Base-by-base conservation (phyloP, 805 yeast genomes). In the Kodamaea restingae region DNA sequence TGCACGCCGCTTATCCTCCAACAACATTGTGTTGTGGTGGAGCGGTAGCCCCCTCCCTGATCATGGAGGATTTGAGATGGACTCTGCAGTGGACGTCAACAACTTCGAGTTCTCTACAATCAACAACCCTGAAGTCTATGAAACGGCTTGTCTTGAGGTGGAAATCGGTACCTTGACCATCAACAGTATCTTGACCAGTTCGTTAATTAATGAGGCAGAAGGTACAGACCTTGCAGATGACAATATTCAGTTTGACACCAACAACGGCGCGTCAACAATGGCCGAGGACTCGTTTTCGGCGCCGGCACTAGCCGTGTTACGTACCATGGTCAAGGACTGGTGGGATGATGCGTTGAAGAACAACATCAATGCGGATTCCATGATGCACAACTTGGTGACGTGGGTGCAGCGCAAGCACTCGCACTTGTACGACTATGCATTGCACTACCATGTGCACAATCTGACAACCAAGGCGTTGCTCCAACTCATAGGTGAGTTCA, bases 21-120 rank as follows among this genome's bases (percentile, higher is more conserved):
- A 77, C 35, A 77, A 80, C 43, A 75, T 85, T 29, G 82, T 91
- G 4, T 64, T 95, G 21, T 93, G 98, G 98, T 93, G 98, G 98
- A 85, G 95, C 0, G 76, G 81, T 3, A 70, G 71, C 14, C 84
- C 91, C 1, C 60, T 74, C 32, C 91, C 96, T 0, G 96, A 88
- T 53, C 81, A 77, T 52, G 97, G 96, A 21, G 96, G 95, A 1
- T 54, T 65, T 31, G 90, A 88, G 56, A 76, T 73, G 49, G 93
- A 84, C 51, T 67, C 64, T 7, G 47, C 67, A 15, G 64, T 68
- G 15, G 79, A 78, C 41, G 84, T 78, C 42, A 82, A 80, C 38
- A 65, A 61, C 25, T 63, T 81, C 32, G 79, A 77, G 25, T 81
- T 87, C 47, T 90, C 95, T 10, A 70, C 72, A 1, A 75, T 87